Base-by-base conservation (phyloP, 208 protist species). In the Wallacemonas sp. region DNA sequence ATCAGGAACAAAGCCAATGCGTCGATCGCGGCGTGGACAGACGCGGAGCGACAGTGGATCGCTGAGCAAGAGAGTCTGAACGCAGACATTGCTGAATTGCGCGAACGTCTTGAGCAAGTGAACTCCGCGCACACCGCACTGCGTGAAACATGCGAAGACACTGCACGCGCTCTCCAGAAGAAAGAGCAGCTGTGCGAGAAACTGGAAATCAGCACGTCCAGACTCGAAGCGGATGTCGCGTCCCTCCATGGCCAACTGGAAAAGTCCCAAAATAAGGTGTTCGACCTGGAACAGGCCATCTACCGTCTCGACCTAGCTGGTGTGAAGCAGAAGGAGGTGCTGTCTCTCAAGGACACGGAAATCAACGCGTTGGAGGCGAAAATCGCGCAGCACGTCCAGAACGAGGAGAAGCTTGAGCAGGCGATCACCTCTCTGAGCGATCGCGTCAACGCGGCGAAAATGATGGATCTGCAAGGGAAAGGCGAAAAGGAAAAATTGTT, bases 31-130 rank as follows among this genome's bases (percentile, higher is more conserved):
- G 79, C 78, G 23, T 95, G 89, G 89, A 80, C 76, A 17, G 75
- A 78, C 4, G 89, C 89, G 9, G 89, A 95, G 34, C 80, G 77
- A 11, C 83, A 88, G 43, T 95, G 89, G 89, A 79, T 87, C 17
- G 38, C 55, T 17, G 85, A 92, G 69, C 83, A 92, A 30, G 48
- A 75, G 32, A 33, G 30, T 1, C 60, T 95, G 23, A 88, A 82
- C 44, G 78, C 74, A 21, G 70, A 80, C 1, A 60, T 87, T 27
- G 30, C 63, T 21, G 39, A 71, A 34, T 61, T 55, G 38, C 73
- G 68, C 17, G 48, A 32, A 11, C 38, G 65, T 32, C 38, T 79
- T 0, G 41, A 67, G 0, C 33, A 27, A 3, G 12, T 81, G 46
- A 61, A 68, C 30, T 11, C 27, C 12, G 55, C 81, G 43, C 54